phyloP scores from a whole-genome alignment of 2,329 filamentous ascomycete genomes.

The Emydomyces testavorans region DNA sequence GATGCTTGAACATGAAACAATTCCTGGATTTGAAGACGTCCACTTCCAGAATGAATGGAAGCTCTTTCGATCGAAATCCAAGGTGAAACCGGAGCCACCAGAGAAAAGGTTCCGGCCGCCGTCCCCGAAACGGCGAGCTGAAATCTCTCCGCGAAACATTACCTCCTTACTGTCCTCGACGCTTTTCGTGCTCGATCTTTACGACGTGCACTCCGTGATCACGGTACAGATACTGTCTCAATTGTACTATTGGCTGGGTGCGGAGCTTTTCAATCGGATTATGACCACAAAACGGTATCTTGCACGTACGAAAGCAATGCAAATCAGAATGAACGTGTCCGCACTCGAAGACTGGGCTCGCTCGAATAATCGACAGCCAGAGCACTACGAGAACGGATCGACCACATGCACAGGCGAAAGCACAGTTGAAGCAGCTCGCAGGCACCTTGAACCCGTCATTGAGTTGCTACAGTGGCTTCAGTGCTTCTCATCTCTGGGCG shows the following conservation, averaged over 20 bases:
- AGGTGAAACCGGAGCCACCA: constrained; percentile 74
- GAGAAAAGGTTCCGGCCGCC: constrained; percentile 88
- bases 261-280: constrained; percentile 93
- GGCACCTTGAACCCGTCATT: constrained; percentile 79
- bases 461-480: constrained; percentile 96
- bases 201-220: constrained; percentile 96
- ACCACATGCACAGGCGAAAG: constrained; percentile 75
- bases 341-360: constrained; percentile 92
- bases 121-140: constrained; percentile 82
- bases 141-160: constrained; percentile 86
- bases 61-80: constrained; percentile 80
- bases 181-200: constrained; percentile 93
- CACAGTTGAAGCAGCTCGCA: constrained; percentile 70
- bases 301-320: constrained; percentile 95
- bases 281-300: constrained; percentile 94
- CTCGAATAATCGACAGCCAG: constrained; percentile 81
- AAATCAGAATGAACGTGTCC: constrained; percentile 98
- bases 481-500: constrained; percentile 86
- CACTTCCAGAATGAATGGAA: constrained; percentile 99
- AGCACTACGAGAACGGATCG: constrained; percentile 89
- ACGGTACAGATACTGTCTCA: constrained; percentile 84
- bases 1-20: constrained; percentile 96
- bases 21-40: constrained; percentile 92
- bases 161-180: constrained; percentile 92
- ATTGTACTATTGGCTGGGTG: constrained; percentile 88